phyloP scores from a whole-genome alignment of 768 basidiomycete species.

The Megacollybia marginata region DNA sequence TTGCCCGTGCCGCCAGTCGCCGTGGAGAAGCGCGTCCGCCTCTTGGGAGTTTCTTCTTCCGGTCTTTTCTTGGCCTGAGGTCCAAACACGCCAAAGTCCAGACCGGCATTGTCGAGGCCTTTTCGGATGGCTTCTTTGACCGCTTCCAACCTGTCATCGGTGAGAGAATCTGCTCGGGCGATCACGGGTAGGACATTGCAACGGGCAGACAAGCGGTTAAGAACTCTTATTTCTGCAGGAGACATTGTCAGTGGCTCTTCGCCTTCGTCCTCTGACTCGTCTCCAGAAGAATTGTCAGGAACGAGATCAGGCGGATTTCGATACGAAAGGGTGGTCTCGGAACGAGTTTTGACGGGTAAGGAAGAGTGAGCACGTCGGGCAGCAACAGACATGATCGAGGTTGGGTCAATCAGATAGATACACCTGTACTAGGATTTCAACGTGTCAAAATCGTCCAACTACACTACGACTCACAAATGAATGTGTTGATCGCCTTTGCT shows the following conservation, averaged over 20 bases:
- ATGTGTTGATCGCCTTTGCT: constrained; percentile 88
- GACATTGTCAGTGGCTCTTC: constrained; percentile 56
- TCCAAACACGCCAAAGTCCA: constrained; percentile 75
- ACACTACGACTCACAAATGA: constrained; percentile 55
- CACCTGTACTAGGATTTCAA: constrained; percentile 37
- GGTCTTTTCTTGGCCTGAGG: constrained; percentile 21
- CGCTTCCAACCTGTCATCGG: constrained; percentile 63
- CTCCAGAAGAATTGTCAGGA: constrained; percentile 43
- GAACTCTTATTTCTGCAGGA: constrained; percentile 71
- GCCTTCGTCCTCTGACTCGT: constrained; percentile 42
- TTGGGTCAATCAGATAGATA: constrained; percentile 81
- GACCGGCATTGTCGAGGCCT: constrained; percentile 56
- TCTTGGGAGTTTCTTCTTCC: constrained; percentile 21
- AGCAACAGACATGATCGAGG: constrained; percentile 52
- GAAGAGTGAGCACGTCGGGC: constrained; percentile 43
- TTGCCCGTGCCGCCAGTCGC: constrained; percentile 4
- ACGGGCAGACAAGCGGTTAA: constrained; percentile 65
- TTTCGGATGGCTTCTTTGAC: constrained; percentile 69
- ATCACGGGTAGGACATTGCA: constrained; percentile 80
- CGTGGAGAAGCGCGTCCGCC: constrained; percentile 26
- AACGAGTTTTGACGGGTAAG: constrained; percentile 47
- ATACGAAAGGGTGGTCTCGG: constrained; percentile 58
- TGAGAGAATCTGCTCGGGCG: constrained; percentile 75
- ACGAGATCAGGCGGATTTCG: constrained; percentile 47
- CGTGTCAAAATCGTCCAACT: not conserved